phyloP scores from a whole-genome alignment of 768 basidiomycete species.

The Thelephora aurantiotincta region DNA sequence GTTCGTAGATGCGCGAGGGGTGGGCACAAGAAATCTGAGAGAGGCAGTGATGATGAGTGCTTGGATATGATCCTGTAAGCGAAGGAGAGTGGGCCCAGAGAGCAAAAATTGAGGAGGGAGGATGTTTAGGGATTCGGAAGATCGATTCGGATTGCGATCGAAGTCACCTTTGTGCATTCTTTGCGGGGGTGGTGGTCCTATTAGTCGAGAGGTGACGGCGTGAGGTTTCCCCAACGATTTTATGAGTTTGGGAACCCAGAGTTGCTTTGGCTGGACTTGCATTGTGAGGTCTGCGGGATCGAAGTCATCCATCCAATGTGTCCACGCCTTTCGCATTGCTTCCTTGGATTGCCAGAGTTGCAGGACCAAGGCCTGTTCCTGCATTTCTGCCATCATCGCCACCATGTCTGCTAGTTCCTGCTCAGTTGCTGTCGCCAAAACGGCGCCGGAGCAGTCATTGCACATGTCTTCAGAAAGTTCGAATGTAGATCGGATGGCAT shows the following conservation, averaged over 20 bases:
- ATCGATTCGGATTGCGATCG: too few relatives aligned
- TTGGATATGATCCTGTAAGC: conserved; percentile 56
- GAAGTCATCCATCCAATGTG: conserved; percentile 11
- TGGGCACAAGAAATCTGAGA: conserved; percentile 39
- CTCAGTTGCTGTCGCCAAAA: conserved; percentile 56
- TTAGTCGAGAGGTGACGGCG: conserved; percentile 7
- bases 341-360: conserved; percentile 29
- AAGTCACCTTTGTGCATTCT: neutral
- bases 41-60: conserved; percentile 53
- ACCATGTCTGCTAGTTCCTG: conserved; percentile 24
- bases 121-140: conserved; percentile 18
- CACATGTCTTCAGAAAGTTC: conserved; percentile 50
- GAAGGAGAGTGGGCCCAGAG: conserved; percentile 34
- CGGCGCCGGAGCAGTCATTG: conserved; percentile 48
- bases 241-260: conserved; percentile 13
- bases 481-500: conserved; percentile 33
- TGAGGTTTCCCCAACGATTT: conserved; percentile 12
- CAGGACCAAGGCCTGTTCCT: conserved; percentile 40
- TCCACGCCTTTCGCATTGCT: conserved; percentile 16
- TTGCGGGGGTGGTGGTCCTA: neutral
- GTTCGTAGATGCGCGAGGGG: conserved; percentile 13
- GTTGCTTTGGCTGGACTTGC: conserved; percentile 4
- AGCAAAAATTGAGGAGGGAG: conserved; percentile 61
- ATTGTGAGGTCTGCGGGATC: conserved; percentile 1
- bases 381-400: conserved; percentile 21